phyloP scores from a whole-genome alignment of 805 yeast species.

The Yarrowia sp. region DNA sequence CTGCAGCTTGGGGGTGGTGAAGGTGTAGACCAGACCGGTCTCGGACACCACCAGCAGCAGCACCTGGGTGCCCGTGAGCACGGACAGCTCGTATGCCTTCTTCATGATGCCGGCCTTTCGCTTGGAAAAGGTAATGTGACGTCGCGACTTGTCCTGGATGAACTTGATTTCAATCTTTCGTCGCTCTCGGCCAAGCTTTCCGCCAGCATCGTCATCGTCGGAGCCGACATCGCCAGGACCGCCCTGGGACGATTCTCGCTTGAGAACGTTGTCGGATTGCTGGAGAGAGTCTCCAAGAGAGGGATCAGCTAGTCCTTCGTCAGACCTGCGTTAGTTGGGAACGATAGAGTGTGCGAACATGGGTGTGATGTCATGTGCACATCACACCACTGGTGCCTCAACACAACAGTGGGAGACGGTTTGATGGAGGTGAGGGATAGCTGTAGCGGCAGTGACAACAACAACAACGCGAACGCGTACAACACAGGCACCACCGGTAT shows the following conservation, averaged over 20 bases:
- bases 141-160: conserved; percentile 95
- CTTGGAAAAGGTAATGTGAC: conserved; percentile 97
- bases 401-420: no score
- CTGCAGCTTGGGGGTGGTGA: conserved; percentile 98
- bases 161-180: conserved; percentile 97
- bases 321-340: conserved; percentile 36
- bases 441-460: no score
- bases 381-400: no score
- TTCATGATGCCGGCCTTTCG: conserved; percentile 99
- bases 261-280: conserved; percentile 34
- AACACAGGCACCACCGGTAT: no score
- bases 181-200: conserved; percentile 59
- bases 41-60: conserved; percentile 92
- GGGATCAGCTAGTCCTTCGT: conserved; percentile 38
- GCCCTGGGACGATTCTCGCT: conserved; percentile 36
- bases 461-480: no score
- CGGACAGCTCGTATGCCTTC: conserved; percentile 97
- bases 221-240: conserved; percentile 46
- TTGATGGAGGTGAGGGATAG: no score
- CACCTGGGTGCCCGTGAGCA: conserved; percentile 96
- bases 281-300: conserved; percentile 35
- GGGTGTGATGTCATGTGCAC: background rate
- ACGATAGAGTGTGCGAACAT: no score
- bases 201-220: conserved; percentile 59
- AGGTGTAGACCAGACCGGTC: conserved; percentile 98